Base-by-base conservation (phyloP, 2,329 filamentous ascomycete species). In the Capronia epimyces region DNA sequence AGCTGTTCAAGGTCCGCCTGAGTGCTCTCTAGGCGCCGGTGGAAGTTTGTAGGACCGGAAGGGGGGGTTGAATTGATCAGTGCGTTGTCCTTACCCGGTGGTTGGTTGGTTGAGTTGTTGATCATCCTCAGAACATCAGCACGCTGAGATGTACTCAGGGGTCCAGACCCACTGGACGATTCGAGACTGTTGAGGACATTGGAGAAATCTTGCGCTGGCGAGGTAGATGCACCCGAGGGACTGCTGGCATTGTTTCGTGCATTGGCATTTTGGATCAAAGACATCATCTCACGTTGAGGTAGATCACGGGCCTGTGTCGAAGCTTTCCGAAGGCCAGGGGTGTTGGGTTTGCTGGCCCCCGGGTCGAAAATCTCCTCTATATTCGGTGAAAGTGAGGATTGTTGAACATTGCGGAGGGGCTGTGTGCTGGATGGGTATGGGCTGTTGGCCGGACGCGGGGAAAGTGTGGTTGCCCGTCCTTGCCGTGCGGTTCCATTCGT, bases 1-100 rank as follows among this genome's bases (percentile, higher is more conserved):
- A 97, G 75, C 24, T 86, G 78, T 45, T 93, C 87, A 22, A 96
- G 79, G 56, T 95, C 86, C 12, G 84, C 75, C 55, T 85, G 78
- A 3, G 85, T 90, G 53, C 79, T 79, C 40, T 76, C 79, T 55
- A 93, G 67, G 13, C 67, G 69, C 24, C 63, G 63, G 27, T 66
- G 65, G 59, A 72, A 73, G 54, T 71, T 69, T 21, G 74, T 71
- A 1, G 77, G 75, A 68, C 80, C 76, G 1, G 74, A 69, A 0
- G 79, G 78, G 0, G 79, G 72, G 10, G 69, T 73, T 2, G 79
- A 78, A 13, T 75, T 77, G 39, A 77, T 71, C 9, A 83, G 69
- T 2, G 80, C 79, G 56, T 80, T 82, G 63, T 81, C 80, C 13
- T 68, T 67, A 20, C 74, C 69, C 3, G 65, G 65, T 1, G 69